Percentiles rank a stretch among this genome's conserved stretches.
Conservation (phyloP, 768 basidiomycete species). For the Amylocystis lapponica region DNA sequence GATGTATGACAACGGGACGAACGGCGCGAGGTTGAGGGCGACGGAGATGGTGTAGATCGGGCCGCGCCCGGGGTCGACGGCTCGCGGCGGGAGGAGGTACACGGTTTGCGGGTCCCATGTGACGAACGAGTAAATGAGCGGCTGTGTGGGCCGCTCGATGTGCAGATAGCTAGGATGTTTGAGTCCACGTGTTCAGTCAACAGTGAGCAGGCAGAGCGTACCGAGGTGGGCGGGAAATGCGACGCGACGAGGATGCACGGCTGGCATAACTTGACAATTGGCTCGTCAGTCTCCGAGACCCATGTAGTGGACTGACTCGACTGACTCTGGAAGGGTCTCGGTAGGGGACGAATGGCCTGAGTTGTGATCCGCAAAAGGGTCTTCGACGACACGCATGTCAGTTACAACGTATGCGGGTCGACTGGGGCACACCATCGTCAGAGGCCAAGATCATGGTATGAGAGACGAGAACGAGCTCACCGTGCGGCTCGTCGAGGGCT, state of each 20-base stretch:
- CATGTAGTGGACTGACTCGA: neutral
- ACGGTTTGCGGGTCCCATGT: constrained; percentile 30
- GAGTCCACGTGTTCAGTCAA: neutral
- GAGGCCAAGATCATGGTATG: too few species aligned
- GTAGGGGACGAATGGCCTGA: constrained; percentile 9
- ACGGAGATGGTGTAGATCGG: constrained; percentile 40
- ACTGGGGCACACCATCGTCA: neutral
- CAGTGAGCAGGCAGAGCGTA: neutral
- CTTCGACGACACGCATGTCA: neutral
- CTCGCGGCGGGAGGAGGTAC: constrained; percentile 32
- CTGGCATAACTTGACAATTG: constrained; percentile 2
- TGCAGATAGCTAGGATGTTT: constrained; percentile 8
- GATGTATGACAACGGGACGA: constrained; percentile 38
- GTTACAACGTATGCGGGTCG: neutral
- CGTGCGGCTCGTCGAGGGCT: too few species aligned
- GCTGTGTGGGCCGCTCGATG: constrained; percentile 20
- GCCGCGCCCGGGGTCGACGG: constrained; percentile 16
- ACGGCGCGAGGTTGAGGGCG: constrained; percentile 39
- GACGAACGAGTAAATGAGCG: constrained; percentile 36
- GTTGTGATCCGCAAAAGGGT: too few species aligned
- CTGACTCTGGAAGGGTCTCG: constrained; percentile 8
- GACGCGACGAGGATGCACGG: too few species aligned
- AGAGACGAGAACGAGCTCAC: too few species aligned
- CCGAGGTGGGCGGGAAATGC: neutral
- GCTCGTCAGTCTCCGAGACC: neutral